Percentiles rank a stretch among this genome's conserved stretches.
These are phyloP conservation scores for Austroboletus novae-zelandiae DNA, from an alignment of 1,284 basidiomycete genomes.

Conservation along the genomic window DNA sequence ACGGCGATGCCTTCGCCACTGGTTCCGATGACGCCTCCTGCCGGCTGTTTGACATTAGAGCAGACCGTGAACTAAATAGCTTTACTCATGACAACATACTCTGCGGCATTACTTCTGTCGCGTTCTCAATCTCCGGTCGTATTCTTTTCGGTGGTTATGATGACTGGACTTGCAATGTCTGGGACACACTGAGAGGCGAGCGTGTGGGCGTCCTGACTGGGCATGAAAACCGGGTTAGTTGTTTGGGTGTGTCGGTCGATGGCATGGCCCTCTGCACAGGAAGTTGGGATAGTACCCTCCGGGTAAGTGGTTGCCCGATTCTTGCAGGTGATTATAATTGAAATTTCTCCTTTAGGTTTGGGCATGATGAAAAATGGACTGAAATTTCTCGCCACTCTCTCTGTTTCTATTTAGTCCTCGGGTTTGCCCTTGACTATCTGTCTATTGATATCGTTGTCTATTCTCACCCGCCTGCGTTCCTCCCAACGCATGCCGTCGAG, in stretches of 20 bases:
- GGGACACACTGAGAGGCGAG: slow-evolving; percentile 98
- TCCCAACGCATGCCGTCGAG: slow-evolving; percentile 47
- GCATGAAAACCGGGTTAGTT: slow-evolving; percentile 97
- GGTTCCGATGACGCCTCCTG: slow-evolving; percentile 99
- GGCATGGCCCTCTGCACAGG: slow-evolving; percentile 99
- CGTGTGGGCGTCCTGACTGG: slow-evolving; percentile 95
- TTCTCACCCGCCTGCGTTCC: slow-evolving; percentile 46
- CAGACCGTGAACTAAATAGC: slow-evolving; percentile 93
- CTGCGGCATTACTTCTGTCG: slow-evolving; percentile 97
- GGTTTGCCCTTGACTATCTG: slow-evolving; percentile 30
- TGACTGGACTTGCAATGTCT: slow-evolving; percentile 99
- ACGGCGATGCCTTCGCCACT: slow-evolving; percentile 97
- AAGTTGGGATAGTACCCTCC: slow-evolving; percentile 95
- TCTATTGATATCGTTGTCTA: slow-evolving; percentile 48
- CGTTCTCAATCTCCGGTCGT: slow-evolving; percentile 95
- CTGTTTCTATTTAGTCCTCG: slow-evolving; percentile 22
- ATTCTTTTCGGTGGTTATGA: slow-evolving; percentile 99
- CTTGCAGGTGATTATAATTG: slow-evolving; percentile 10
- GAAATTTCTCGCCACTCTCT: slow-evolving; percentile 21
- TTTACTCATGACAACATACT: slow-evolving; percentile 99
- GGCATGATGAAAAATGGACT: slow-evolving; percentile 45
- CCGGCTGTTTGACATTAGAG: slow-evolving; percentile 96
- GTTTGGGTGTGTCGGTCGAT: slow-evolving; percentile 92
- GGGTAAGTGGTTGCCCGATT: slow-evolving; percentile 55
- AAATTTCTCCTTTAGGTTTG: slow-evolving; percentile 45